Base-by-base conservation (phyloP, 352 stramenopile species). In the Globisporangium middletonii region DNA sequence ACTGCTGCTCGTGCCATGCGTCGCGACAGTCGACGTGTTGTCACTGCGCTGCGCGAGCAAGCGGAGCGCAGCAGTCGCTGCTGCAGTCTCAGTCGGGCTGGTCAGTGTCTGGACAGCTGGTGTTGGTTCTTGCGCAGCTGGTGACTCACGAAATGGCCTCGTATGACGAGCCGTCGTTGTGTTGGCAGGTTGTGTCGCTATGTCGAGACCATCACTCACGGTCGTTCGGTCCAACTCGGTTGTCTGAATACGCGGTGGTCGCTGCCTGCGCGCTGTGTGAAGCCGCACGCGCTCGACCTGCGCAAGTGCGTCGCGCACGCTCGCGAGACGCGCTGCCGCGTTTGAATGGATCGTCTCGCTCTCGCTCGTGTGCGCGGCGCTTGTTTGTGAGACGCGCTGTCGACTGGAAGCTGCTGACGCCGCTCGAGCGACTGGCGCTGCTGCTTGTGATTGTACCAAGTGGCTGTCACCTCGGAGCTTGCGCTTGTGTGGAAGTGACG, bases 1-100 rank as follows among this genome's bases (percentile, higher is more conserved):
- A 16, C 47, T 50, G 5, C 3, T 41, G 15, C 11, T 55, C 2
- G 19, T 26, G 46, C 16, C 8, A 8, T 1, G 28, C 4, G 18
- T 15, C 45, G 23, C 41, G 7, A 12, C 41, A 45, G 13, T 23
- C 15, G 41, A 3, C 9, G 35, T 18, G 16, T 50, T 18, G 16
- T 50, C 50, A 8, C n/a, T 23, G 12, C 58, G 26, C 52, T 55
- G 58, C 4, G 50, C 35, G n/a, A 63, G 28, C 11, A 48, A 37
- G 7, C 37, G 42, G 9, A 59, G 52, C 9, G 4, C 41, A 53
- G 16, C 6, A 7, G 28, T 33, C 5, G 46, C 45, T n/a, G n/a
- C 23, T 13, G 43, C n/a, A 19, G 0, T 48, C 16, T 6, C 43
- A 47, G 42, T 12, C 19, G 45, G 15, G 8, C 18, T 12, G 2